Evolutionary conservation across 1,284 basidiomycete genomes (phyloP), one percentile per base, ranked within the genome.

Genomic region (Cryptococcus neoformans): DNA sequence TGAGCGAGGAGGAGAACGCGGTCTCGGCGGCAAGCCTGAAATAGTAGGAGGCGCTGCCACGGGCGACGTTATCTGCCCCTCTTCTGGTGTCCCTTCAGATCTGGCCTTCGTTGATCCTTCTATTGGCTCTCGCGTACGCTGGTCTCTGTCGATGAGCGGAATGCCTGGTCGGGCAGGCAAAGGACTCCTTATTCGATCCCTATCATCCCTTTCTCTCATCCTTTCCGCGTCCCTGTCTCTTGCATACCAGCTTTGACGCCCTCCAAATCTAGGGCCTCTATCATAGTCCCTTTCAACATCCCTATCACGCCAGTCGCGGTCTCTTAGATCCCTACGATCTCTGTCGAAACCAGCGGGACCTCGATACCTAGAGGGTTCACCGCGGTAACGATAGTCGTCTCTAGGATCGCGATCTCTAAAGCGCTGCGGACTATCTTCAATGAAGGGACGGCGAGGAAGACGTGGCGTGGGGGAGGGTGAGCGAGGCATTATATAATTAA

Each of bases 31-130:
- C 9, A 47, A 34, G 10, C 16, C 46, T 21, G 46, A 34, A 47
- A 34, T 12, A 4, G 46, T 34, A 5, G 53, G 51, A 17, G 58
- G 40, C 11, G 63, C 16, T 39, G 12, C 46, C 4, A 48, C 38
- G 0, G 63, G 70, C 0, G 68, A 70, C 4, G 67, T 69, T 44
- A 74, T 74, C 49, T 74, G 73, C 0, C 73, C 73, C 55, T 74
- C 73, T 62, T 74, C 73, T 3, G 72, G 72, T 14, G 69, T 62
- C 1, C 58, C 69, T 47, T 47, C 46, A 9, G 67, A 69, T 40
- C 66, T 57, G 17, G 52, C 47, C 35, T 55, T 56, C 41, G 6
- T 28, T 14, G 56, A 57, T 35, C 44, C 52, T 28, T 44, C 53
- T 44, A 4, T 44, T 14, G 58, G 46, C 16, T 39, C 40, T n/a